Base-by-base conservation (phyloP, 148 eudicot genomes). In the Camellia japonica region DNA sequence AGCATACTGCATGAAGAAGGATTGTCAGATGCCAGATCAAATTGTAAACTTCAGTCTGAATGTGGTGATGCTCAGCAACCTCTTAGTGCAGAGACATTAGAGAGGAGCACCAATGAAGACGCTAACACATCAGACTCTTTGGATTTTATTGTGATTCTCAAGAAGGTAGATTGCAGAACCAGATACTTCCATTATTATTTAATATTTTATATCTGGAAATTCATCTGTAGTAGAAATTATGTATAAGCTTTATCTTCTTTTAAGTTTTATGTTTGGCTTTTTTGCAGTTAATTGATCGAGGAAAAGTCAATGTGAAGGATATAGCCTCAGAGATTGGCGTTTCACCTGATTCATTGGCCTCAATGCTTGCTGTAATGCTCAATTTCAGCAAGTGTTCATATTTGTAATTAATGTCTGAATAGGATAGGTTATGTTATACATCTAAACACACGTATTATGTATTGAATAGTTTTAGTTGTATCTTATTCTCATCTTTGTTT, bases 211-310 rank as follows among this genome's bases (percentile, higher is more conserved):
- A 9, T 16, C 5, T 77, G 51, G 4, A 51, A 19, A 18, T 51
- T 77, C 43, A 52, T 49, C 65, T 68, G 18, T 80, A 14, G 8
- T 43, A 46, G 65, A 20, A 19, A 14, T 79, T 59, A 18, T 65
- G 30, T 51, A 51, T 72, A 80, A 18, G 47, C 14, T 74, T 3
- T 60, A 20, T 44, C 2, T 55, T 61, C 81, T 56, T 85, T 75
- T 55, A 30, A 67, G 41, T 6, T 10, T 61, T 13, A 68, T 55
- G 44, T 43, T 61, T 82, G 56, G 66, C 76, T 68, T 56, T 85
- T 75, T 54, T 79, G 79, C 88, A 95, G 99, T 87, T 95, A 62
- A 81, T 91, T 84, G 97, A 93, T 71, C 85, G 87, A 63, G 93
- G 93, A 75, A 92, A 92, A 88, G 91, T 93, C 68, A 84, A 80